A percentile compares a stretch with the other conserved stretches of the same genome.
Conservation (phyloP, 352 stramenopile genomes). For the Pythium volutum region DNA sequence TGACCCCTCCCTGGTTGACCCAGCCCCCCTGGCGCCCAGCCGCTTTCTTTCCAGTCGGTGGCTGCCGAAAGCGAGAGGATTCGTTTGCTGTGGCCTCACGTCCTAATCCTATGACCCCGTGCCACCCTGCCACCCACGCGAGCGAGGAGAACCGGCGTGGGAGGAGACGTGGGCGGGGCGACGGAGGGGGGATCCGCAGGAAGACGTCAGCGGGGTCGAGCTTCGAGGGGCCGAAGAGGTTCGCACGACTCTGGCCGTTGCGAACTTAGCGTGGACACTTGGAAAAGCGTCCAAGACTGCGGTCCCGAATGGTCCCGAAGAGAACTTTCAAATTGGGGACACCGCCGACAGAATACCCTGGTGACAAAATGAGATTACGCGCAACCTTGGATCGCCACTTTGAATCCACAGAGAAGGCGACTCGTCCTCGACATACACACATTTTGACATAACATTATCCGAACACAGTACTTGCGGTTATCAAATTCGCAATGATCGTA, state of each 20-base stretch:
- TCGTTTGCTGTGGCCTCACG: not conserved
- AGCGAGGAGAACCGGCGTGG: not conserved
- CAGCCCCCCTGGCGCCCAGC: too few relatives aligned
- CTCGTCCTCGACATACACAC: too few relatives aligned
- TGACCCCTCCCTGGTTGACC: too few relatives aligned
- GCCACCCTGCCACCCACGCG: not conserved
- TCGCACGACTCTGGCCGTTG: conserved; percentile 19
- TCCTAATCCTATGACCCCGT: not conserved
- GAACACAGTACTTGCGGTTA: too few relatives aligned
- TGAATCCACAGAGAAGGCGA: too few relatives aligned
- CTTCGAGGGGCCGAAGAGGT: conserved; percentile 9
- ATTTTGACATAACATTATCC: too few relatives aligned
- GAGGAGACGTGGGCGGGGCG: not conserved
- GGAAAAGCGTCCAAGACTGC: conserved; percentile 2
- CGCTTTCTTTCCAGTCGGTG: too few relatives aligned
- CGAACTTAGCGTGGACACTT: conserved; percentile 29
- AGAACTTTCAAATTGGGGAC: not conserved
- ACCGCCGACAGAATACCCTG: too few relatives aligned
- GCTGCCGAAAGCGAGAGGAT: too few relatives aligned
- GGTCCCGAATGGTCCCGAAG: conserved; percentile 21
- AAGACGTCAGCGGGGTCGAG: not conserved
- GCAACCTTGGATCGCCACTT: too few relatives aligned
- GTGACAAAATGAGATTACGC: too few relatives aligned
- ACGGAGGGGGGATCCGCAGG: not conserved
- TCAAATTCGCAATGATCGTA: too few relatives aligned